These are phyloP conservation scores for Colletotrichum sansevieriae DNA, from an alignment of 2,329 filamentous ascomycete genomes.

Conservation along the genomic window DNA sequence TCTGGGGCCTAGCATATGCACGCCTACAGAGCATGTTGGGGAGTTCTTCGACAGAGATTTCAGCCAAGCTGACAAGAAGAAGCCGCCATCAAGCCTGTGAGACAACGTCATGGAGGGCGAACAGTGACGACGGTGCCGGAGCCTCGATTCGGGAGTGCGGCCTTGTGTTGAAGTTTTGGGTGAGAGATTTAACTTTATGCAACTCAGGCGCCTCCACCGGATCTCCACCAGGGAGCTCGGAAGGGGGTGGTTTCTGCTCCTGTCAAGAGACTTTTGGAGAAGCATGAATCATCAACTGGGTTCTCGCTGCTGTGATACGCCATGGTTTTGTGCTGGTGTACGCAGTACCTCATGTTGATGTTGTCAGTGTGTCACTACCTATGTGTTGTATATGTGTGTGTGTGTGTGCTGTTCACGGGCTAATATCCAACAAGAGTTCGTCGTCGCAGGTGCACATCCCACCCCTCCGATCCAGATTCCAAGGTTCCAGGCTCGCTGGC, in stretches of 20 bases:
- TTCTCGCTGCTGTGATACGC: background rate
- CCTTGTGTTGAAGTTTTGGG: slow-evolving; percentile 15
- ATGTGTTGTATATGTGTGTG: background rate
- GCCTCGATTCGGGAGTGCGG: slow-evolving; percentile 9
- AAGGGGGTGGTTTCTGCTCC: background rate
- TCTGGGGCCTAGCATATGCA: slow-evolving; percentile 26
- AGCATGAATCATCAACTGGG: slow-evolving; percentile 21
- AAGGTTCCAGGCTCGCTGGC: slow-evolving; percentile 17
- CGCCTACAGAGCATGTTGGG: slow-evolving; percentile 17
- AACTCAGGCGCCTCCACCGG: slow-evolving; percentile 30
- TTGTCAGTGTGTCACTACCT: background rate
- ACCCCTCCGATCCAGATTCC: background rate
- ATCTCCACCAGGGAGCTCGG: slow-evolving; percentile 30
- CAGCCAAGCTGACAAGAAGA: background rate
- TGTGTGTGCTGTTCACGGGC: slow-evolving; percentile 4
- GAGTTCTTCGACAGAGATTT: background rate
- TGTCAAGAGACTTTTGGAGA: background rate
- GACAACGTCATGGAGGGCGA: slow-evolving; percentile 33
- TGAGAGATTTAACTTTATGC: slow-evolving; percentile 40
- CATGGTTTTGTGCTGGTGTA: background rate
- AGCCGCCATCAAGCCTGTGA: background rate
- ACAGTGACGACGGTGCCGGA: slow-evolving; percentile 22
- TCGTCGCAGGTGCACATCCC: background rate
- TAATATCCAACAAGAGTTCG: slow-evolving; percentile 20
- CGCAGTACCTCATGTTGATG: background rate